These are phyloP conservation scores for Auriculariales sp. DNA, from an alignment of 768 basidiomycete species.

Conservation along the genomic window DNA sequence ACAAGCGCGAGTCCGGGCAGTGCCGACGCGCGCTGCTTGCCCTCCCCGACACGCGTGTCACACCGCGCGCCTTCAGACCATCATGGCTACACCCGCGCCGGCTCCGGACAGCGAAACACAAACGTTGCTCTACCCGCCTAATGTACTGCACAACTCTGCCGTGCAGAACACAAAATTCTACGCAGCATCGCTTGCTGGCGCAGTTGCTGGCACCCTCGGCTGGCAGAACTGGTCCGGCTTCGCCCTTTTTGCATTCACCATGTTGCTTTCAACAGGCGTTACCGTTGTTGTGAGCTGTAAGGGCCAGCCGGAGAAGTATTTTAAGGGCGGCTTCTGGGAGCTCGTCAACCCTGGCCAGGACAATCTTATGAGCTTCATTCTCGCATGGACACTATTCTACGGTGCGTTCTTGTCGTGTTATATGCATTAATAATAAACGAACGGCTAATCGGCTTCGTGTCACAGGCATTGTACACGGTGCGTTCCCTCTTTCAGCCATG, in stretches of 20 bases:
- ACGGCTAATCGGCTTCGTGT: slow-evolving; percentile 5
- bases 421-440: slow-evolving; percentile 3
- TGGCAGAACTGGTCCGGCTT: slow-evolving; percentile 78
- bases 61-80: background rate
- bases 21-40: no score
- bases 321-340: slow-evolving; percentile 48
- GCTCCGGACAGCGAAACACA: background rate
- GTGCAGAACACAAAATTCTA: slow-evolving; percentile 62
- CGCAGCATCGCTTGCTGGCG: slow-evolving; percentile 73
- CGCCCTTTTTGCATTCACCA: slow-evolving; percentile 54
- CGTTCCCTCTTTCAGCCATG: slow-evolving; percentile 10
- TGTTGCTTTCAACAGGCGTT: slow-evolving; percentile 48
- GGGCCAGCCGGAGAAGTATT: slow-evolving; percentile 45
- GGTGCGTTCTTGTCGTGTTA: slow-evolving; percentile 32
- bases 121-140: slow-evolving; percentile 36
- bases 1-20: no score
- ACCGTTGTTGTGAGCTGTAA: slow-evolving; percentile 61
- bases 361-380: slow-evolving; percentile 78
- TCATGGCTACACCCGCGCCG: background rate
- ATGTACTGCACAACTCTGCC: slow-evolving; percentile 48
- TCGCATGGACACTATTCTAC: slow-evolving; percentile 89
- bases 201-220: slow-evolving; percentile 78
- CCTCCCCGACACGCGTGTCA: no score
- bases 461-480: slow-evolving; percentile 35
- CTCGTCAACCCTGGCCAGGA: slow-evolving; percentile 79